A percentile compares a stretch with the other conserved stretches of the same genome.
Conservation (phyloP, 1,284 basidiomycete genomes). For the Malassezia psittaci region DNA sequence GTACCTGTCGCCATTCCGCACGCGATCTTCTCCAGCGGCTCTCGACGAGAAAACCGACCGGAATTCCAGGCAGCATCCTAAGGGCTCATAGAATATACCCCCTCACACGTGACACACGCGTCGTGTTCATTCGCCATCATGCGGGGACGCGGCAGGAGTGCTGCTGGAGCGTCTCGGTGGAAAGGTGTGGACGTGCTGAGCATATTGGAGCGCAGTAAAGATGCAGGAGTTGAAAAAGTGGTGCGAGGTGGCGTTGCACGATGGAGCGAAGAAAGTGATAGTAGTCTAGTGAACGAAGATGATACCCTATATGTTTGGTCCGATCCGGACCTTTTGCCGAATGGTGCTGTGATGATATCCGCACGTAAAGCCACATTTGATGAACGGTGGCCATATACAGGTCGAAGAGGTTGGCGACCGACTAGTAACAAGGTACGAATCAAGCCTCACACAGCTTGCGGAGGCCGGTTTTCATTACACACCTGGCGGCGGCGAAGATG, state of each 20-base stretch:
- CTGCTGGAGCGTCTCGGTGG: constrained; percentile 9
- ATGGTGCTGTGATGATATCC: constrained; percentile 28
- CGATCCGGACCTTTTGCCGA: constrained; percentile 28
- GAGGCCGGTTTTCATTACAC: constrained; percentile 44
- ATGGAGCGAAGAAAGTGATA: constrained; percentile 6
- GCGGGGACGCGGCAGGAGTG: not conserved
- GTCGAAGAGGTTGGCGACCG: constrained; percentile 45
- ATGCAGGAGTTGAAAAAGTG: not conserved
- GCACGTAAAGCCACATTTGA: constrained; percentile 42
- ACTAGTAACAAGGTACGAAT: constrained; percentile 36
- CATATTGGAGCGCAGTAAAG: constrained; percentile 4
- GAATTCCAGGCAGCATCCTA: not conserved
- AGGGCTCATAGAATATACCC: constrained; percentile 12
- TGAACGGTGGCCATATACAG: constrained; percentile 39
- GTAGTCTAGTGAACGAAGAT: constrained; percentile 12
- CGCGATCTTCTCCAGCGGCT: not conserved
- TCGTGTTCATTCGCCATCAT: constrained; percentile 1
- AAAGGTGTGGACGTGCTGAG: constrained; percentile 5
- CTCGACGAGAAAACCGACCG: not conserved
- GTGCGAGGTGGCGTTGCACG: constrained; percentile 11
- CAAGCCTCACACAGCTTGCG: constrained; percentile 23
- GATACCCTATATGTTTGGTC: constrained; percentile 21
- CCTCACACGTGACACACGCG: not conserved
- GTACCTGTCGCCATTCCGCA: not conserved
- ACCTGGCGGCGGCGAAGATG: constrained; percentile 34